Evolutionary conservation across 176 grass and related monocot species (phyloP), one percentile per base, ranked within the genome.

Genomic region (Juncus inflexus): DNA sequence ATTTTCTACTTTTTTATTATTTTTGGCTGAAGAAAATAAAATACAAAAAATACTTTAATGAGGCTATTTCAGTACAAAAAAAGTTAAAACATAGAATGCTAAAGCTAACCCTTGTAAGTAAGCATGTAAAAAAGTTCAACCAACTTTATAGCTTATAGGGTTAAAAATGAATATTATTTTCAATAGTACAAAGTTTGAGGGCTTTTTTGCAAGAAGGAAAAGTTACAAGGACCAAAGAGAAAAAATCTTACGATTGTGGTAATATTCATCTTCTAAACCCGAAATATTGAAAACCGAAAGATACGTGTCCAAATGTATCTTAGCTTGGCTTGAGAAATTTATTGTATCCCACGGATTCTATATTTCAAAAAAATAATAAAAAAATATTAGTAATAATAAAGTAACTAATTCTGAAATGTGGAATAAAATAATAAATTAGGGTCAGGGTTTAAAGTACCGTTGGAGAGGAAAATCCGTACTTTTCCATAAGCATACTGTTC

Each of bases 331-430:
- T 0, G 92, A 89, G 71, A 96, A 96, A 45, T 81, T 87, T 81
- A 96, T 86, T 47, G 67, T 77, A 61, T 97, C 92, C 92, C 92
- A 97, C 55, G 87, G 92, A 68, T 97, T 97, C 92, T 97, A 77
- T 50, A 81, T 68, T 71, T 62, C 65, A 2, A 72, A 50, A 67
- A 0, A 65, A 61, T 38, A 60, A 8, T 58, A 69, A 6, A 13
- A 13, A 16, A 45, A 58, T 62, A 74, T 62, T 12, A 54, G 80
- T 12, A 39, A 1, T 15, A 76, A 16, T 13, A 13, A n/a, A 37
- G 64, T 35, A 57, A 59, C 54, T 35, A 5, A 52, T 78, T n/a
- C 54, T 75, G 35, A 79, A 37, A 73, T 6, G 62, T 28, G 19
- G 19, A 28, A 28, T 28, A 28, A 28, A 28, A 28, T 28, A 28